A percentile compares a stretch with the other conserved stretches of the same genome.
Conservation (phyloP, 306 rosid species). For the Acacia confusa region DNA sequence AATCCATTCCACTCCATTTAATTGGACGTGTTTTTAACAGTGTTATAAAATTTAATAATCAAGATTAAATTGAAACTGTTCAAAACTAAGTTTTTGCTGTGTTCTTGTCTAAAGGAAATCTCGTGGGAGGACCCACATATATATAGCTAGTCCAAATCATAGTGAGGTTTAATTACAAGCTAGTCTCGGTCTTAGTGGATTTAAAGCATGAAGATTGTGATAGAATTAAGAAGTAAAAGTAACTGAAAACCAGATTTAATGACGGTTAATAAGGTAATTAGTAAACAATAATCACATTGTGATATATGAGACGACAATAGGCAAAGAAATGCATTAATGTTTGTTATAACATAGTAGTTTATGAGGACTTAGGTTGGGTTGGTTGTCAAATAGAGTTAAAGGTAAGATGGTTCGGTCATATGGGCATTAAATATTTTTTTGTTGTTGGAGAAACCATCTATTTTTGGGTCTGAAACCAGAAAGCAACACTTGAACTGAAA, state of each 20-base stretch:
- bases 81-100: not conserved
- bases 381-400: constrained; percentile 59
- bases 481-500: constrained; percentile 46
- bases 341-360: constrained; percentile 7
- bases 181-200: constrained; percentile 57
- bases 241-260: constrained; percentile 55
- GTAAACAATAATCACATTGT: constrained; percentile 31
- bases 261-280: constrained; percentile 43
- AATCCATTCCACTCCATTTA: not conserved
- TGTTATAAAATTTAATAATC: not conserved
- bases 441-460: constrained; percentile 23
- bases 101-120: not conserved
- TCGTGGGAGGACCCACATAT: not conserved
- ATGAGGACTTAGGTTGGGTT: constrained; percentile 49
- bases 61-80: not conserved
- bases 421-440: constrained; percentile 3
- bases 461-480: constrained; percentile 70
- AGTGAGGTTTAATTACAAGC: constrained; percentile 57
- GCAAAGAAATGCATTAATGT: constrained; percentile 4
- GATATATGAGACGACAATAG: constrained; percentile 20
- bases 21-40: not conserved
- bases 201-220: constrained; percentile 44
- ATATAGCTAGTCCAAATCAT: constrained; percentile 74
- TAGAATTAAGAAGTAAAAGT: constrained; percentile 57
- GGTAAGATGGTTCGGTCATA: constrained; percentile 66